Evolutionary conservation across 805 yeast genomes (phyloP).

Genomic region (Nakazawaea laoshanensis): DNA sequence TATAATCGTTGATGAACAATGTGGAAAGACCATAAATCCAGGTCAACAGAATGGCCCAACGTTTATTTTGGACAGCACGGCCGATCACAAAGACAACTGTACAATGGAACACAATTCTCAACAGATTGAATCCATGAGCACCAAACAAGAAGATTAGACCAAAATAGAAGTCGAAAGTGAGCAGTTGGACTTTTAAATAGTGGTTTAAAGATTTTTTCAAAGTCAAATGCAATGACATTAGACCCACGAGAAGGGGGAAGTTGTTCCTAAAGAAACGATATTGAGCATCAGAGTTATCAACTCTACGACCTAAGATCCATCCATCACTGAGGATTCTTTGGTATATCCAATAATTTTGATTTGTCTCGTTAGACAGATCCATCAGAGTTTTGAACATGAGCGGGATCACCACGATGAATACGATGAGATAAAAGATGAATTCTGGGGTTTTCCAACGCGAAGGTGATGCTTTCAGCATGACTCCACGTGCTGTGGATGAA

Average conservation of each 20-base stretch:
- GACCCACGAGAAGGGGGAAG: constrained; percentile 48
- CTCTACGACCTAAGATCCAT: constrained; percentile 86
- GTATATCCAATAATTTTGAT: constrained; percentile 63
- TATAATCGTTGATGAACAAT: constrained; percentile 68
- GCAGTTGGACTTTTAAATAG: constrained; percentile 26
- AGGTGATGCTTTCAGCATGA: constrained; percentile 21
- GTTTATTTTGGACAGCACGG: constrained; percentile 23
- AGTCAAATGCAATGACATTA: constrained; percentile 45
- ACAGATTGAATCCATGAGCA: constrained; percentile 71
- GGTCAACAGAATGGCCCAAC: constrained; percentile 32
- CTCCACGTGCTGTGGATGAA: constrained; percentile 20
- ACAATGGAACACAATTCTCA: constrained; percentile 56
- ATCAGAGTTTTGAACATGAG: constrained; percentile 74
- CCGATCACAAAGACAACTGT: constrained; percentile 44
- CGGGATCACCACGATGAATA: constrained; percentile 68
- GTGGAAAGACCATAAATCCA: constrained; percentile 82
- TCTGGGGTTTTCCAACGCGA: constrained; percentile 75
- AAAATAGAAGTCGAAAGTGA: constrained; percentile 63
- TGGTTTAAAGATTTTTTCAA: constrained; percentile 33
- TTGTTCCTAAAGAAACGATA: constrained; percentile 83
- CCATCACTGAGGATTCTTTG: constrained; percentile 62
- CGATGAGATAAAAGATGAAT: constrained; percentile 57
- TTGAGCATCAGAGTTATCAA: constrained; percentile 88
- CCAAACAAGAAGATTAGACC: constrained; percentile 61
- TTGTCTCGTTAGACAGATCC: constrained; percentile 68